These are phyloP conservation scores for Alliaria petiolata DNA, from an alignment of 345 rosid species.

Conservation along the genomic window DNA sequence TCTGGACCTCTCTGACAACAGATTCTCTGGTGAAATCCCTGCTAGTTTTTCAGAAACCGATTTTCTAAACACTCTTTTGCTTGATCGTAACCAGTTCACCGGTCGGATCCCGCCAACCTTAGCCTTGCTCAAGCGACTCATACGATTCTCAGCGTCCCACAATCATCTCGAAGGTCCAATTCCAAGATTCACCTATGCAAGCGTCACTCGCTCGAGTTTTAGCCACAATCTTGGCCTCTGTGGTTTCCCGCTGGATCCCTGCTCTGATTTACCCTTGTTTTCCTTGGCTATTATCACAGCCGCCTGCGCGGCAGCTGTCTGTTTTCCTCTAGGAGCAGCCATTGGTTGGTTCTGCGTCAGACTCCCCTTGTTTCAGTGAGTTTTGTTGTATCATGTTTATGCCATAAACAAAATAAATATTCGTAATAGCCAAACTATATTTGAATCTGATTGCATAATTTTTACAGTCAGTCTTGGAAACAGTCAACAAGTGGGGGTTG, in stretches of 20 bases:
- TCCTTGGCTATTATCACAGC: conserved; percentile 45
- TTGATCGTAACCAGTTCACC: conserved; percentile 13
- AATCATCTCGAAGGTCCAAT: conserved; percentile 27
- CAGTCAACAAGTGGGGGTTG: too few species aligned
- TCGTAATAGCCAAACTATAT: too few species aligned
- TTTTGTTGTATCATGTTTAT: too few species aligned
- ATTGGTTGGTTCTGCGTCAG: conserved; percentile 40
- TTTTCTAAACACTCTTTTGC: background rate
- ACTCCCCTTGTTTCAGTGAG: too few species aligned
- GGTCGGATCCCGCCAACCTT: conserved; percentile 18
- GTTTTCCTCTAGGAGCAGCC: conserved; percentile 47
- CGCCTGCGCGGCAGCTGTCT: conserved; percentile 46
- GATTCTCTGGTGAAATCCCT: conserved; percentile 32
- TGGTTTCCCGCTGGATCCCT: conserved; percentile 24
- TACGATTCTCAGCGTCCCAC: conserved; percentile 19
- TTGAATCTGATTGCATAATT: too few species aligned
- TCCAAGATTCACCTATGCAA: background rate
- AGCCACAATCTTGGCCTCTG: conserved; percentile 21
- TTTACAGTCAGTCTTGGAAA: too few species aligned
- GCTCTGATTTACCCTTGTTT: too few species aligned
- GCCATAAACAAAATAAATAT: too few species aligned
- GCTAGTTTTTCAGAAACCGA: background rate
- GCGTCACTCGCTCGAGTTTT: background rate
- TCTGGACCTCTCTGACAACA: conserved; percentile 20
- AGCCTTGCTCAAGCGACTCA: background rate